Percentiles rank a stretch among this genome's conserved stretches.
phyloP scores from a whole-genome alignment of 2,329 filamentous ascomycete genomes.

The Xylariaceae sp. region DNA sequence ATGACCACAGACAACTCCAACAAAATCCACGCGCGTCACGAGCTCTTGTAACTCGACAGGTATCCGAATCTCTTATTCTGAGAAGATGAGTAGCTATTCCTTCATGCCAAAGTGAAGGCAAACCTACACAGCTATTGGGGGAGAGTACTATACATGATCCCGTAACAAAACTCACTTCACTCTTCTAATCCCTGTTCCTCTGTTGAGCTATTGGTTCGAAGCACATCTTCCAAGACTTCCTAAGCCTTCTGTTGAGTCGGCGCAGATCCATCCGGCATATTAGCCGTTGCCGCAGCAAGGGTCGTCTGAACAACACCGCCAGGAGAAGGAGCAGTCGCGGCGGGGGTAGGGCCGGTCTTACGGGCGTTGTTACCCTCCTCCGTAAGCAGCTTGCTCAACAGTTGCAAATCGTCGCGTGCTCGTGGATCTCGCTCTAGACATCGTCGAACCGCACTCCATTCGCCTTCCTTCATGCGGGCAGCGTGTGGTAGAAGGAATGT shows the following conservation, averaged over 20 bases:
- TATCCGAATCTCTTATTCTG: too few relatives aligned
- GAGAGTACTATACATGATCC: too few relatives aligned
- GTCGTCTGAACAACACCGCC: constrained; percentile 31
- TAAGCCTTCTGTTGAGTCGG: constrained; percentile 24
- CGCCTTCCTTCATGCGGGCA: constrained; percentile 62
- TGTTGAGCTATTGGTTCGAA: too few relatives aligned
- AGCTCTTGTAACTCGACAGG: too few relatives aligned
- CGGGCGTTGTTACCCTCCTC: constrained; percentile 38
- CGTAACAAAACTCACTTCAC: too few relatives aligned
- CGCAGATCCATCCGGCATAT: constrained; percentile 16
- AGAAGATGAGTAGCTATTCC: too few relatives aligned
- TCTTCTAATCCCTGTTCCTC: too few relatives aligned
- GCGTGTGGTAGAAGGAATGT: constrained; percentile 67
- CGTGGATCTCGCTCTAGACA: constrained; percentile 64
- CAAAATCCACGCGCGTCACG: too few relatives aligned
- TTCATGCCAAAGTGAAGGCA: too few relatives aligned
- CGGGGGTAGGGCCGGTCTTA: constrained; percentile 24
- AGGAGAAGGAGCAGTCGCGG: constrained; percentile 21
- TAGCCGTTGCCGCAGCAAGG: constrained; percentile 26
- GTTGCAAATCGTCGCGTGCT: constrained; percentile 58
- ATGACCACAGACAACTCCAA: too few relatives aligned
- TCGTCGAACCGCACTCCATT: constrained; percentile 69
- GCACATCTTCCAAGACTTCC: too few relatives aligned
- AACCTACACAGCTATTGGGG: too few relatives aligned
- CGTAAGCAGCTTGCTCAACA: constrained; percentile 54